phyloP scores from a whole-genome alignment of 352 stramenopile species.

The Salisapilia sapeloensis region DNA sequence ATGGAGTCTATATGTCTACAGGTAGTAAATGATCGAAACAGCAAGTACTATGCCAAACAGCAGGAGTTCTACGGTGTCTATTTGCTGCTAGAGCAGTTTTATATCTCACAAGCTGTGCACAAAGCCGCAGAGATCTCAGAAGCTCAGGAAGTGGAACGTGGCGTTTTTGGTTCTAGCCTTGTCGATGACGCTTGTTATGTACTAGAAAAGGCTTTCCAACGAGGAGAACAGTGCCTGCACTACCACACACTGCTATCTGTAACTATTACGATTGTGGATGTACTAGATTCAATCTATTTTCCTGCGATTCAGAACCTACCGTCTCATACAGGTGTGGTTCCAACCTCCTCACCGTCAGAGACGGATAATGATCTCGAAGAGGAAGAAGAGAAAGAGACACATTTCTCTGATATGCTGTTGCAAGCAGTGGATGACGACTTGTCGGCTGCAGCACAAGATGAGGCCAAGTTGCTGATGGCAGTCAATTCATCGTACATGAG shows the following conservation, averaged over 20 bases:
- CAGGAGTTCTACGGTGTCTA: slow-evolving; percentile 71
- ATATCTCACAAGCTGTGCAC: slow-evolving; percentile 72
- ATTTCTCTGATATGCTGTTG: slow-evolving; percentile 66
- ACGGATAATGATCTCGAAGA: slow-evolving; percentile 5
- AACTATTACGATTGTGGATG: slow-evolving; percentile 70
- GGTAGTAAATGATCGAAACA: slow-evolving; percentile 14
- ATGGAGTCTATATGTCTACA: slow-evolving; percentile 28
- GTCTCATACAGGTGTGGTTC: slow-evolving; percentile 35
- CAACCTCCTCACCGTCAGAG: slow-evolving; percentile 2
- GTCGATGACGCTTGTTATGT: slow-evolving; percentile 78
- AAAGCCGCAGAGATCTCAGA: slow-evolving; percentile 73
- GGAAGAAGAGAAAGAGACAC: slow-evolving; percentile 14
- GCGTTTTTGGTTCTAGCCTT: slow-evolving; percentile 60
- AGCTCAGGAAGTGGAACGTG: slow-evolving; percentile 41
- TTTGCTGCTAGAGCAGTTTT: slow-evolving; percentile 66
- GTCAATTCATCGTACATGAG: slow-evolving; percentile 77
- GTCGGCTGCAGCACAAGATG: slow-evolving; percentile 29
- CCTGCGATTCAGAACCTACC: slow-evolving; percentile 55
- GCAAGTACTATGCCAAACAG: slow-evolving; percentile 33
- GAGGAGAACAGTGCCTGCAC: slow-evolving; percentile 57
- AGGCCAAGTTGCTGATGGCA: slow-evolving; percentile 75
- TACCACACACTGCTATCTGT: slow-evolving; percentile 71
- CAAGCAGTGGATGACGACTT: slow-evolving; percentile 68
- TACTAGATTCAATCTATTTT: slow-evolving; percentile 63
- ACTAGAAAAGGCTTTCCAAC: slow-evolving; percentile 66